A percentile compares a stretch with the other conserved stretches of the same genome.
Evolutionary conservation across 352 stramenopile genomes (phyloP).

Genomic region (Globisporangium cylindrosporum): DNA sequence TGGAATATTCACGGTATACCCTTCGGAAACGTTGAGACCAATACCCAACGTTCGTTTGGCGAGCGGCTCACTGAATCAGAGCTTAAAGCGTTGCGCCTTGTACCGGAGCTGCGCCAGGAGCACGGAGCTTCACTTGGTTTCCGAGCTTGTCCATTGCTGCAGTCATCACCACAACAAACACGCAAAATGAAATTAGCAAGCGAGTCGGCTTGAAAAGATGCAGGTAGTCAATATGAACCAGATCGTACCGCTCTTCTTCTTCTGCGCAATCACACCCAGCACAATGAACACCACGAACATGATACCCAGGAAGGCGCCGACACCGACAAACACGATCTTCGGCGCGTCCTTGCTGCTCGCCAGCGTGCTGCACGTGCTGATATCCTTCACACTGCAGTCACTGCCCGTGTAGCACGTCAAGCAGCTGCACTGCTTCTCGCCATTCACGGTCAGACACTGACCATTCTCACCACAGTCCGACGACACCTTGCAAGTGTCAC

Average conservation of each 20-base stretch:
- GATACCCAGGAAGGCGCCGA: conserved; percentile 66
- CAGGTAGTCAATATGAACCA: neutral
- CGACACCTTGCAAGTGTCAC: conserved; percentile 59
- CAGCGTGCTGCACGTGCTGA: conserved; percentile 58
- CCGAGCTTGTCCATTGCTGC: conserved; percentile 66
- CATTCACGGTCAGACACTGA: conserved; percentile 63
- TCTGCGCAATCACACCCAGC: conserved; percentile 62
- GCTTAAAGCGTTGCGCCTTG: conserved; percentile 37
- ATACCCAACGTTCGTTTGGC: neutral
- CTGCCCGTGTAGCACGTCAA: conserved; percentile 76
- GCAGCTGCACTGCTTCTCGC: conserved; percentile 67
- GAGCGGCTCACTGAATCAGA: neutral
- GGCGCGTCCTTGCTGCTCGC: conserved; percentile 56
- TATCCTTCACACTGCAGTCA: conserved; percentile 77
- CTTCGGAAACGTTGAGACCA: neutral
- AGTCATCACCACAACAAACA: conserved; percentile 10
- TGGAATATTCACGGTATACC: neutral
- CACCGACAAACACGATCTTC: conserved; percentile 68
- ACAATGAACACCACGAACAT: conserved; percentile 77
- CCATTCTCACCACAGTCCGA: conserved; percentile 71
- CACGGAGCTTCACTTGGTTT: conserved; percentile 52
- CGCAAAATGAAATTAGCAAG: conserved; percentile 10
- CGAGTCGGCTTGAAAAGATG: neutral
- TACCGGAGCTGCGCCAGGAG: conserved; percentile 29
- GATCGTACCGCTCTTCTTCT: conserved; percentile 66